Evolutionary conservation across 495 filamentous ascomycete genomes (phyloP).

Genomic region (Mytilinidion resinicola): DNA sequence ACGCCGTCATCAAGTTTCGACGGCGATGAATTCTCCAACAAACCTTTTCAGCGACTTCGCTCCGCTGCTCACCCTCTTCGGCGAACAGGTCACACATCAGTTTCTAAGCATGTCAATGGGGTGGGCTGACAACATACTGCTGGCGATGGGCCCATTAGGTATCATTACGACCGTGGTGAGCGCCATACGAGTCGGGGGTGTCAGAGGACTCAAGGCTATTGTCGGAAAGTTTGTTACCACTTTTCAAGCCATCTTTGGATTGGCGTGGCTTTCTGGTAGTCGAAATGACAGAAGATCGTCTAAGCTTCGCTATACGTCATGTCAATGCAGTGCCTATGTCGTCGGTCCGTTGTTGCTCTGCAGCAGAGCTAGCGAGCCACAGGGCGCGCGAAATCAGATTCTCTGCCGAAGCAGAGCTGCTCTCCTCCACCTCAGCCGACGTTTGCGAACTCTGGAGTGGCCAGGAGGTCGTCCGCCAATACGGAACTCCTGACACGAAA

Average conservation of each 20-base stretch:
- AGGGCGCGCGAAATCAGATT: constrained; percentile 3
- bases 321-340: too few relatives aligned
- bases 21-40: constrained; percentile 24
- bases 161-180: constrained; percentile 11
- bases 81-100: constrained; percentile 26
- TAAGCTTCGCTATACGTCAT: too few relatives aligned
- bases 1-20: neutral
- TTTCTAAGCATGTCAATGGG: constrained; percentile 22
- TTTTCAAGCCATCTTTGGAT: too few relatives aligned
- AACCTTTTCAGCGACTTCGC: constrained; percentile 28
- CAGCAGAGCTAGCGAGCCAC: neutral
- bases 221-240: constrained; percentile 1
- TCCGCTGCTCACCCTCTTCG: constrained; percentile 27
- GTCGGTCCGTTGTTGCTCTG: neutral
- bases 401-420: constrained; percentile 11
- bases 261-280: too few relatives aligned
- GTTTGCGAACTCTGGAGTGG: constrained; percentile 18
- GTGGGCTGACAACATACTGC: constrained; percentile 28
- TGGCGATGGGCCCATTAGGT: constrained; percentile 20
- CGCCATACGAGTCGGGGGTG: constrained; percentile 12
- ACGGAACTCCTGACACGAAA: constrained; percentile 6
- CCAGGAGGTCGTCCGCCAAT: constrained; percentile 14
- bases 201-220: constrained; percentile 23
- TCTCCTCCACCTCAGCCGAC: constrained; percentile 1
- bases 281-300: too few relatives aligned